Conservation (phyloP, 441 rosid genomes). For the Gossypium trilobum region DNA sequence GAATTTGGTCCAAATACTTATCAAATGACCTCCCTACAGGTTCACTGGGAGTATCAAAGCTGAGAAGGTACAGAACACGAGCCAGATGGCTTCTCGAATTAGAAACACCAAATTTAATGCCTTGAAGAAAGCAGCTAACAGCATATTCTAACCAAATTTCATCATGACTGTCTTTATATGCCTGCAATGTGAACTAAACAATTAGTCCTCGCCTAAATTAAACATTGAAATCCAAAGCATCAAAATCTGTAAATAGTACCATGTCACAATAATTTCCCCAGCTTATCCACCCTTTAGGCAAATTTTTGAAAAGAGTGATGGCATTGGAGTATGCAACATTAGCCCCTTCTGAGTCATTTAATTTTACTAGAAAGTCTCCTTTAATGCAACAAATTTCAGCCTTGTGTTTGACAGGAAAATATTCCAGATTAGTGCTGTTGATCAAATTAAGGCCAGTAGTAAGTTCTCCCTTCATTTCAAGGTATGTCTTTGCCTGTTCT, state of each 20-base stretch:
- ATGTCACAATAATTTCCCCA: constrained; percentile 95
- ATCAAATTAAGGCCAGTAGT: constrained; percentile 70
- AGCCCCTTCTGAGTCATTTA: constrained; percentile 72
- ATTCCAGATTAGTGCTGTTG: constrained; percentile 80
- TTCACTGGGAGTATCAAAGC: constrained; percentile 89
- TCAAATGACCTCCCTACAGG: constrained; percentile 95
- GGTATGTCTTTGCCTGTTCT: constrained; percentile 93
- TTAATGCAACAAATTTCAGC: constrained; percentile 80
- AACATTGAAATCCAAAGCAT: constrained; percentile 11
- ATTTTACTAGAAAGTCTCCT: constrained; percentile 77
- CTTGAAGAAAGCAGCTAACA: constrained; percentile 98
- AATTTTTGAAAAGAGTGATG: constrained; percentile 72
- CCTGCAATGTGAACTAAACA: constrained; percentile 45
- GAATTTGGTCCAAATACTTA: constrained; percentile 87
- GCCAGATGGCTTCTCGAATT: constrained; percentile 95
- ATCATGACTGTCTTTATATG: constrained; percentile 70
- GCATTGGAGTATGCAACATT: constrained; percentile 84
- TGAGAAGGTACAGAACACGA: constrained; percentile 89
- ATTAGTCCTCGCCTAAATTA: constrained; percentile 15
- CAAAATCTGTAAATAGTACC: constrained; percentile 78
- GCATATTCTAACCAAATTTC: constrained; percentile 98
- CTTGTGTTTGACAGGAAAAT: constrained; percentile 72
- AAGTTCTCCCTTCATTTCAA: constrained; percentile 84
- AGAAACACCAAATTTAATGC: constrained; percentile 89
- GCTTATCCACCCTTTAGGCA: constrained; percentile 99